A percentile compares a stretch with the other conserved stretches of the same genome.
These are phyloP conservation scores for Stevia rebaudiana DNA, from an alignment of 140 eudicot genomes.

Conservation along the genomic window DNA sequence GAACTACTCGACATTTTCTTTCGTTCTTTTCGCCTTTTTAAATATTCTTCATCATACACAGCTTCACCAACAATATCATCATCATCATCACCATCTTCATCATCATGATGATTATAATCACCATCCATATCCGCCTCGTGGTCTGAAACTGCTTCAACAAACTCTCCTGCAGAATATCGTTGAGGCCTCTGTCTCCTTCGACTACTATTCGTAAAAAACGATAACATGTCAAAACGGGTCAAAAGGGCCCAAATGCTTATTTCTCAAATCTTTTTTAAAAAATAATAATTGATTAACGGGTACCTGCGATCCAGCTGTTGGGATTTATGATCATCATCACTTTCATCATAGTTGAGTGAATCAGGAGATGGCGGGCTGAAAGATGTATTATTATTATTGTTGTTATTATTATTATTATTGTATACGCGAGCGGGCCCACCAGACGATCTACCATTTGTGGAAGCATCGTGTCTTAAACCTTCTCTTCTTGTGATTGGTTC, in stretches of 20 bases:
- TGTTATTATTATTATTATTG: conserved; percentile 31
- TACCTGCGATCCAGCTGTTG: conserved; percentile 75
- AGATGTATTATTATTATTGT: conserved; percentile 28
- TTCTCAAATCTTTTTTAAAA: neutral
- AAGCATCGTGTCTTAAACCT: conserved; percentile 37
- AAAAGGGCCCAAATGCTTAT: neutral
- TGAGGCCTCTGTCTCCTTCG: conserved; percentile 64
- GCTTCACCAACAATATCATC: conserved; percentile 94
- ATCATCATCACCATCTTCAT: conserved; percentile 35
- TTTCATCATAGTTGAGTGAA: conserved; percentile 46
- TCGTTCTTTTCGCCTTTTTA: conserved; percentile 50
- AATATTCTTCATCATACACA: conserved; percentile 85
- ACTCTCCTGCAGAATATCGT: conserved; percentile 52
- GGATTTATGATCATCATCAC: conserved; percentile 39
- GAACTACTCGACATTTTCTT: conserved; percentile 67
- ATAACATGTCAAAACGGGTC: conserved; percentile 10
- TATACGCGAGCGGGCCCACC: conserved; percentile 33
- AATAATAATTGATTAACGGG: neutral
- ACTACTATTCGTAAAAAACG: conserved; percentile 35
- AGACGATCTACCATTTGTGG: conserved; percentile 54
- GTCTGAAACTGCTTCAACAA: conserved; percentile 53
- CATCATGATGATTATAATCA: conserved; percentile 38
- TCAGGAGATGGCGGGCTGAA: conserved; percentile 52
- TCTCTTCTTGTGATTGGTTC: conserved; percentile 65
- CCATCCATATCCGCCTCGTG: conserved; percentile 45